These are phyloP conservation scores for Beauveria australis DNA, from an alignment of 2,329 filamentous ascomycete species.

Conservation along the genomic window DNA sequence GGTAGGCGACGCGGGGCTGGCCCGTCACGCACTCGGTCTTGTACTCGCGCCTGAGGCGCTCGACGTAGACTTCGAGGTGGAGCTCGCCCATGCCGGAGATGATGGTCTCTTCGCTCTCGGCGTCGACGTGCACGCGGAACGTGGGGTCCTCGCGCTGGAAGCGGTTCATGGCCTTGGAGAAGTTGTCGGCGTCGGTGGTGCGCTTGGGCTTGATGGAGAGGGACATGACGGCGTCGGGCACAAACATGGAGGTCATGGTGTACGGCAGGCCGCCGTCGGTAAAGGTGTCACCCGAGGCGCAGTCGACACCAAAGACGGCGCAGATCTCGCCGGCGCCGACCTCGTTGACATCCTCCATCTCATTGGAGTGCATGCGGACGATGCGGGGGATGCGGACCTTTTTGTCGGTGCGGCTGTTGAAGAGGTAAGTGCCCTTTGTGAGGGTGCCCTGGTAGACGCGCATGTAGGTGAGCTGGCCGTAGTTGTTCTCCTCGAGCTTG, in stretches of 20 bases:
- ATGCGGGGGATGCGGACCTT: constrained; percentile 96
- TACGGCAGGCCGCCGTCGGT: constrained; percentile 89
- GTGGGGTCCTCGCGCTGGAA: constrained; percentile 98
- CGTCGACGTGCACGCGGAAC: constrained; percentile 88
- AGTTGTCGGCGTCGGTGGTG: constrained; percentile 84
- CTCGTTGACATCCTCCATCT: constrained; percentile 94
- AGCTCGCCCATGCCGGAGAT: constrained; percentile 98
- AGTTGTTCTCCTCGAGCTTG: constrained; percentile 98
- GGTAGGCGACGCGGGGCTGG: constrained; percentile 92
- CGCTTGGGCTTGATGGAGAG: constrained; percentile 95
- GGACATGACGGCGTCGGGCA: constrained; percentile 96
- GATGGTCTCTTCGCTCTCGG: constrained; percentile 91
- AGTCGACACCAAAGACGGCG: constrained; percentile 96
- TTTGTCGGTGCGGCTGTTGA: constrained; percentile 89
- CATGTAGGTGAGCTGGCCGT: constrained; percentile 95
- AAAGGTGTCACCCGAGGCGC: constrained; percentile 95
- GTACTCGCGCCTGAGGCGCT: constrained; percentile 95
- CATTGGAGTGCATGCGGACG: constrained; percentile 98
- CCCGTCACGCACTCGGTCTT: constrained; percentile 93
- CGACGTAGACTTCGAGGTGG: constrained; percentile 94
- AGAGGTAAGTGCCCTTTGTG: constrained; percentile 81
- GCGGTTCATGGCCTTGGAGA: constrained; percentile 96
- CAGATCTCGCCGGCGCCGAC: constrained; percentile 96
- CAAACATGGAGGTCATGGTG: constrained; percentile 96
- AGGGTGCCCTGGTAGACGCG: constrained; percentile 94